Evolutionary conservation across 2,329 filamentous ascomycete genomes (phyloP).

Genomic region (Aspergillus sp.): DNA sequence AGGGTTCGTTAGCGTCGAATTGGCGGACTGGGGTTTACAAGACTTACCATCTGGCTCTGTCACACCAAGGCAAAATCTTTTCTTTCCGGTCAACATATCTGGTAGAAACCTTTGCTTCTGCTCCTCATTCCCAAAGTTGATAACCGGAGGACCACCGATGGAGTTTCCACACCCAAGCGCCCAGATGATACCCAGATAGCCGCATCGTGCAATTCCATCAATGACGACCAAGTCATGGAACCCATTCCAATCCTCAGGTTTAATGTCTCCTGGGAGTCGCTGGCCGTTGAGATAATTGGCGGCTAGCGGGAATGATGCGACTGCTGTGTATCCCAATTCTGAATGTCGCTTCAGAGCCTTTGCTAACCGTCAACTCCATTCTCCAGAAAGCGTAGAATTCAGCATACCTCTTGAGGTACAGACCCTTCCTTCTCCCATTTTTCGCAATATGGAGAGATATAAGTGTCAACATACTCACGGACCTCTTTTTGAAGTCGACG

Average conservation of each 20-base stretch:
- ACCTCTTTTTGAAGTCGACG: constrained; percentile 15
- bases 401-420: constrained; percentile 20
- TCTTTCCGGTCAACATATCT: constrained; percentile 52
- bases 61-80: constrained; percentile 57
- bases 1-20: not conserved
- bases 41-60: constrained; percentile 39
- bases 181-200: constrained; percentile 27
- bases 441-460: constrained; percentile 19
- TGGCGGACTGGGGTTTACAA: too few relatives aligned
- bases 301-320: constrained; percentile 13
- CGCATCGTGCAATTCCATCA: constrained; percentile 34
- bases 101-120: constrained; percentile 48
- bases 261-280: constrained; percentile 22
- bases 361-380: not conserved
- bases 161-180: constrained; percentile 27
- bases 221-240: constrained; percentile 35
- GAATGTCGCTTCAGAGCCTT: constrained; percentile 14
- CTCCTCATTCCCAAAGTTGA: constrained; percentile 24
- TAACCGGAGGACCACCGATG: constrained; percentile 27
- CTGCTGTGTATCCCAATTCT: constrained; percentile 17
- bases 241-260: constrained; percentile 27
- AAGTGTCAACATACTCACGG: constrained; percentile 19
- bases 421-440: constrained; percentile 20
- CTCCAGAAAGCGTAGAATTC: not conserved
- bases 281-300: constrained; percentile 13